These are phyloP conservation scores for Claviceps humidiphila DNA, from an alignment of 2,329 filamentous ascomycete genomes.

Conservation along the genomic window DNA sequence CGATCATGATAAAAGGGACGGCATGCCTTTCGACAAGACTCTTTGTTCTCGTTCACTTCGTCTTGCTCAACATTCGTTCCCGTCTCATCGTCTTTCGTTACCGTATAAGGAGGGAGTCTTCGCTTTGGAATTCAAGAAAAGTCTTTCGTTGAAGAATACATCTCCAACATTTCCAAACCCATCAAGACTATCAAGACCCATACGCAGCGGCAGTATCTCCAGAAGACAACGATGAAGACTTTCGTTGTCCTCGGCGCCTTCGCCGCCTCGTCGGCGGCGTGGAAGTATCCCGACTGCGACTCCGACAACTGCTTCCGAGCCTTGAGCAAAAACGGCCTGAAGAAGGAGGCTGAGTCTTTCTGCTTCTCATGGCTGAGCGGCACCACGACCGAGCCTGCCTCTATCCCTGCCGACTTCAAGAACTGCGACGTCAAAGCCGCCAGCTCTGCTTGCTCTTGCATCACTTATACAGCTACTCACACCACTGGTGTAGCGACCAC, in stretches of 20 bases:
- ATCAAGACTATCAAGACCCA: not conserved
- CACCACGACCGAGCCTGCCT: conserved; percentile 14
- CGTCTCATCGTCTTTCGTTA: conserved; percentile 2
- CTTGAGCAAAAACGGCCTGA: conserved; percentile 19
- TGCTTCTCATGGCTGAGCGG: conserved; percentile 20
- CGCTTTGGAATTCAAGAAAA: not conserved
- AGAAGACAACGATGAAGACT: conserved; percentile 22
- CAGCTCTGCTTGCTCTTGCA: conserved; percentile 25
- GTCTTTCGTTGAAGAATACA: not conserved
- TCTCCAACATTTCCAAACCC: conserved; percentile 8
- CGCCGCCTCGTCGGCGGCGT: conserved; percentile 17
- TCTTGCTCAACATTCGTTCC: not conserved
- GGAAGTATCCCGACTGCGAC: conserved; percentile 17
- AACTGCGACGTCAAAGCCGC: conserved; percentile 16
- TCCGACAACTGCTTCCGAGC: conserved; percentile 23
- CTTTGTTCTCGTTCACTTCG: not conserved
- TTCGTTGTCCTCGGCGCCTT: conserved; percentile 18
- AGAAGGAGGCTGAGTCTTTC: conserved; percentile 15
- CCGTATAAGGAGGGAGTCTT: not conserved
- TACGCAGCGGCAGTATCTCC: not conserved
- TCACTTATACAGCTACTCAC: conserved; percentile 22
- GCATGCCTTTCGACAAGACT: not conserved
- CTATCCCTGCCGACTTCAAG: conserved; percentile 18
- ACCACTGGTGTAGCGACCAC: conserved; percentile 5
- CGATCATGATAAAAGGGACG: conserved; percentile 1